Conservation (phyloP, 148 eudicot species). For the Agrostemma githago region DNA sequence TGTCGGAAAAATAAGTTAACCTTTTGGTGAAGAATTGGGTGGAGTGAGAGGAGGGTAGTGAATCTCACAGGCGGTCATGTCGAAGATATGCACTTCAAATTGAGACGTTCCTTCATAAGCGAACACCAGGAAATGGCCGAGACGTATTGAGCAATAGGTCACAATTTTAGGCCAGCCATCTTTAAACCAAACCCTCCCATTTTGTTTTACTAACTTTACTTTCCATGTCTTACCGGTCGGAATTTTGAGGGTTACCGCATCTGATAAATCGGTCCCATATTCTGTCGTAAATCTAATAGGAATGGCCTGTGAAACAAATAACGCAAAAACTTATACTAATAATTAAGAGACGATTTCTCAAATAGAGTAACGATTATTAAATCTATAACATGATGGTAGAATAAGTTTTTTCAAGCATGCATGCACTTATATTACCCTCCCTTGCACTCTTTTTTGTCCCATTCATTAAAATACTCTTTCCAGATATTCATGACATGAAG, state of each 20-base stretch:
- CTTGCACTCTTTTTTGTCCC: too few relatives aligned
- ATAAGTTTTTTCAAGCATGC: too few relatives aligned
- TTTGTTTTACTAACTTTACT: constrained; percentile 20
- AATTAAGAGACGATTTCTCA: not conserved
- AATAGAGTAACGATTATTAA: too few relatives aligned
- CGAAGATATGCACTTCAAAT: constrained; percentile 34
- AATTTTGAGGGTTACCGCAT: constrained; percentile 21
- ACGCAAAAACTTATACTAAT: too few relatives aligned
- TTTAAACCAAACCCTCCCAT: constrained; percentile 30
- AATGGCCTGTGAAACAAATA: constrained; percentile 22
- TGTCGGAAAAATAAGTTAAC: not conserved
- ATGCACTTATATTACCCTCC: too few relatives aligned
- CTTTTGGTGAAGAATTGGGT: not conserved
- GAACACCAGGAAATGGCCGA: constrained; percentile 34
- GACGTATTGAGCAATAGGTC: constrained; percentile 23
- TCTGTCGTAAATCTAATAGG: constrained; percentile 27
- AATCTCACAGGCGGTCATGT: constrained; percentile 35
- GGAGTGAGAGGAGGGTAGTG: constrained; percentile 24
- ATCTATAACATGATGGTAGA: too few relatives aligned
- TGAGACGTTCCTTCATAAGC: constrained; percentile 22
- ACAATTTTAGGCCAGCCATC: constrained; percentile 40
- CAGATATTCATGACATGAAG: too few relatives aligned
- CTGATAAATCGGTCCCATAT: constrained; percentile 19
- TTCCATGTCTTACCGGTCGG: constrained; percentile 32
- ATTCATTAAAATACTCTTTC: too few relatives aligned